Conservation (phyloP, 805 yeast species). For the Sungouiozyma intestinalis region DNA sequence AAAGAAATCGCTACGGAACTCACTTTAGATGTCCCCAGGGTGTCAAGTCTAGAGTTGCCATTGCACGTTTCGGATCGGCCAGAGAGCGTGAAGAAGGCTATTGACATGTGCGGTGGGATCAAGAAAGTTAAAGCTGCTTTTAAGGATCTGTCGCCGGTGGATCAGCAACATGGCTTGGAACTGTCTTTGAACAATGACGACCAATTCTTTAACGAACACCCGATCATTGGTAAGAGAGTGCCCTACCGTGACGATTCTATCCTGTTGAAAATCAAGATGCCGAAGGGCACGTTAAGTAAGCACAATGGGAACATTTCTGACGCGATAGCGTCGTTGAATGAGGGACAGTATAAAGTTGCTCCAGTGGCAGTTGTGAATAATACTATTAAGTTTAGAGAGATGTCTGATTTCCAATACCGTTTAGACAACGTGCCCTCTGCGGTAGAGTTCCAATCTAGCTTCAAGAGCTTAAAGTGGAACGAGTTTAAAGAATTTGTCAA, state of each 20-base stretch:
- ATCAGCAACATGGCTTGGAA: slow-evolving; percentile 20
- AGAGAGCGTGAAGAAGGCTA: slow-evolving; percentile 49
- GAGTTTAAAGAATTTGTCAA: slow-evolving; percentile 23
- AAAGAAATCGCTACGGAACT: slow-evolving; percentile 37
- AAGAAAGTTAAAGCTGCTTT: slow-evolving; percentile 27
- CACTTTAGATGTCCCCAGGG: slow-evolving; percentile 64
- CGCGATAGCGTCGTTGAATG: slow-evolving; percentile 30
- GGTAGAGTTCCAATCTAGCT: slow-evolving; percentile 22
- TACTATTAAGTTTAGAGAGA: slow-evolving; percentile 68
- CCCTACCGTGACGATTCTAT: slow-evolving; percentile 45
- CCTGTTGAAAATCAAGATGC: slow-evolving; percentile 48
- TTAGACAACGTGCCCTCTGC: slow-evolving; percentile 48
- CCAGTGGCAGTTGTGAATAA: slow-evolving; percentile 62
- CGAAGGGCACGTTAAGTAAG: slow-evolving; percentile 39
- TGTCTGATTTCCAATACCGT: slow-evolving; percentile 77
- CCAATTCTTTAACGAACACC: slow-evolving; percentile 41
- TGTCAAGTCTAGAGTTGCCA: slow-evolving; percentile 71
- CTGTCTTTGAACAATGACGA: slow-evolving; percentile 29
- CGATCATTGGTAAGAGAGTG: slow-evolving; percentile 41
- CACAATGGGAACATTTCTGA: slow-evolving; percentile 35
- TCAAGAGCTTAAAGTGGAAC: slow-evolving; percentile 24
- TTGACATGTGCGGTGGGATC: slow-evolving; percentile 60
- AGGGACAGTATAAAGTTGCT: slow-evolving; percentile 33
- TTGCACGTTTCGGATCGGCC: slow-evolving; percentile 39
- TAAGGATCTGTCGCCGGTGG: slow-evolving; percentile 19